Evolutionary conservation across 768 basidiomycete genomes (phyloP).

Genomic region (Mycena polygramma): DNA sequence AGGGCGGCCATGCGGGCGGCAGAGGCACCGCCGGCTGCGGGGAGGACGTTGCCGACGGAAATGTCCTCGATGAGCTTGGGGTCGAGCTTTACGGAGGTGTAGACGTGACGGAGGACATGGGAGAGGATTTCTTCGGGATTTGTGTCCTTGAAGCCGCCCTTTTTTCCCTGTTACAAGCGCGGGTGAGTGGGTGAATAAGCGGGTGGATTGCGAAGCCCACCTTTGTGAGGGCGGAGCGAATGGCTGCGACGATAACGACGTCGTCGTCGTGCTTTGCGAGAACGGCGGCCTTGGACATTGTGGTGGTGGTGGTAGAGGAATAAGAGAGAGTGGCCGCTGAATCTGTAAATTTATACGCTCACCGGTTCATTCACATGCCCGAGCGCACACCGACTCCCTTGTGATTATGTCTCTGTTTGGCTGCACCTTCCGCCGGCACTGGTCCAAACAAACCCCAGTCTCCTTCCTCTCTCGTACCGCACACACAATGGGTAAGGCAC

Average conservation of each 20-base stretch:
- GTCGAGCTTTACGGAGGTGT: slow-evolving; percentile 76
- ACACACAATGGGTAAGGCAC: background rate
- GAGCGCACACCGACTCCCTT: background rate
- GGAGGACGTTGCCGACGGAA: slow-evolving; percentile 89
- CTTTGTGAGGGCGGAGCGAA: slow-evolving; percentile 94
- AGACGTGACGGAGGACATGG: slow-evolving; percentile 81
- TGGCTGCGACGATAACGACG: slow-evolving; percentile 90
- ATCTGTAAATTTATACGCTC: background rate
- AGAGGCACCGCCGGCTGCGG: slow-evolving; percentile 85
- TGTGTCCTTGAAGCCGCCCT: slow-evolving; percentile 94
- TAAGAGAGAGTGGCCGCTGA: background rate
- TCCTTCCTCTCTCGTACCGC: too few species aligned
- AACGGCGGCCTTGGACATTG: slow-evolving; percentile 68
- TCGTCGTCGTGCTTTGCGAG: slow-evolving; percentile 85
- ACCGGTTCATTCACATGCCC: slow-evolving; percentile 6
- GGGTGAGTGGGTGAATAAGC: slow-evolving; percentile 12
- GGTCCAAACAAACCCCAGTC: background rate
- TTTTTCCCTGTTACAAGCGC: slow-evolving; percentile 67
- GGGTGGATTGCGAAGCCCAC: slow-evolving; percentile 52
- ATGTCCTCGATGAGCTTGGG: slow-evolving; percentile 89
- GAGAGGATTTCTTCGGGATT: slow-evolving; percentile 86
- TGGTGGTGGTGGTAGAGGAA: slow-evolving; percentile 37
- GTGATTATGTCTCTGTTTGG: too few species aligned
- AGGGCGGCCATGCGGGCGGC: slow-evolving; percentile 91
- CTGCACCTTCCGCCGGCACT: too few species aligned